These are phyloP conservation scores for Coleophoma eucalyptorum DNA, from an alignment of 2,329 filamentous ascomycete genomes.

Conservation along the genomic window DNA sequence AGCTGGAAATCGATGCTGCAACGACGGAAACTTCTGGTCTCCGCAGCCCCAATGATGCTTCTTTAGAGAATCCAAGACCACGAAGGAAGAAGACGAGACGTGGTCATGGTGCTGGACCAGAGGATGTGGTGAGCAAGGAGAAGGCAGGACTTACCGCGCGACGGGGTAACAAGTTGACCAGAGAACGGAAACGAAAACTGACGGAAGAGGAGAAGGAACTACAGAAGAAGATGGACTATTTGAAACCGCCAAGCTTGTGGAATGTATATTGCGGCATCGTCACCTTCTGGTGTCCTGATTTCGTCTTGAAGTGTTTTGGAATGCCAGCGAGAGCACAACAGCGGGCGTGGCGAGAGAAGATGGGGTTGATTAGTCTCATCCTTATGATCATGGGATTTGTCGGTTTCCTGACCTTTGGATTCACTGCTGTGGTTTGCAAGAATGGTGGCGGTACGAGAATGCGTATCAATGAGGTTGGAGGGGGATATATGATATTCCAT, in stretches of 20 bases:
- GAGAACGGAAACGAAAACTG: constrained; percentile 56
- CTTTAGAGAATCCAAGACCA: constrained; percentile 22
- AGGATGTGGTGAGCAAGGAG: constrained; percentile 14
- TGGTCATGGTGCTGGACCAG: constrained; percentile 17
- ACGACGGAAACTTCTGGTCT: constrained; percentile 25
- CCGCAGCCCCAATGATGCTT: constrained; percentile 24
- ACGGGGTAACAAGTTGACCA: constrained; percentile 24
- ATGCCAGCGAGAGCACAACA: constrained; percentile 83
- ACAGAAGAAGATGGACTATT: constrained; percentile 56
- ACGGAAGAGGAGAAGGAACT: constrained; percentile 56
- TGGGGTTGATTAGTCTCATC: constrained; percentile 94
- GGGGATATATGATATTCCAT: constrained; percentile 94
- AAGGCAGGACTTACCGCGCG: constrained; percentile 24
- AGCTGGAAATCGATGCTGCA: constrained; percentile 52
- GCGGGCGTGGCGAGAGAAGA: constrained; percentile 95
- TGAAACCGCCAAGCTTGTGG: constrained; percentile 84
- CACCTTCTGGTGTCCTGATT: constrained; percentile 92
- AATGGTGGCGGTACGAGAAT: constrained; percentile 62
- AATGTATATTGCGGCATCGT: constrained; percentile 91
- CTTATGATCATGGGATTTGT: constrained; percentile 82
- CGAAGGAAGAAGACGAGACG: constrained; percentile 15
- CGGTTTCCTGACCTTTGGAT: constrained; percentile 94
- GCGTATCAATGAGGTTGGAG: constrained; percentile 75
- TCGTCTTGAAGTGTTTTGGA: constrained; percentile 79
- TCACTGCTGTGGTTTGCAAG: constrained; percentile 84